Evolutionary conservation across 176 grass and related monocot genomes (phyloP).

Genomic region (Otatea glauca): DNA sequence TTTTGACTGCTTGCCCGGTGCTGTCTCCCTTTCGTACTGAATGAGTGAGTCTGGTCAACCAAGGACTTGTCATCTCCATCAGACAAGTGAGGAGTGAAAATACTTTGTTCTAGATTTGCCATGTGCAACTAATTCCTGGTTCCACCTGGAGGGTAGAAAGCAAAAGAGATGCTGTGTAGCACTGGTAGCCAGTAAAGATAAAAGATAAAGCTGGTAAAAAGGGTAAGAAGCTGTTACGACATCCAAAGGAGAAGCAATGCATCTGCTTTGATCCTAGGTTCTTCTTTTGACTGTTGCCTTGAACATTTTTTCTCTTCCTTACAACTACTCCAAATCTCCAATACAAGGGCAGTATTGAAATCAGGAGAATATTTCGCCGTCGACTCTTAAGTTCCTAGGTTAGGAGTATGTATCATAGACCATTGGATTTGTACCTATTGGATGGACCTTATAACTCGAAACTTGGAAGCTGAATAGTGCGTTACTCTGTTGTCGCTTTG

Average conservation of each 20-base stretch:
- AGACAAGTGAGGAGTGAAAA: not conserved
- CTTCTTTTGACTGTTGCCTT: slow-evolving; percentile 46
- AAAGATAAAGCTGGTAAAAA: slow-evolving; percentile 52
- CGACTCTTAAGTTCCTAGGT: not conserved
- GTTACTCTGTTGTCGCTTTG: no score
- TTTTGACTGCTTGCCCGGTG: slow-evolving; percentile 19
- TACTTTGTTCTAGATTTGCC: not conserved
- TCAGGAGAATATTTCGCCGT: not conserved
- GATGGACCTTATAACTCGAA: no score
- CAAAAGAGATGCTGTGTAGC: not conserved
- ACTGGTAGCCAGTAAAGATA: not conserved
- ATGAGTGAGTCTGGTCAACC: not conserved
- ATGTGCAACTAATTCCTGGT: not conserved
- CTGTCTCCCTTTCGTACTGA: not conserved
- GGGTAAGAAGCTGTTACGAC: not conserved
- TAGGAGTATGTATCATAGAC: not conserved
- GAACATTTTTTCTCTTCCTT: not conserved
- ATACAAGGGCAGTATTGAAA: not conserved
- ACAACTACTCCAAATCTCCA: not conserved
- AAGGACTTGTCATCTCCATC: not conserved
- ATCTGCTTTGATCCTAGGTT: not conserved
- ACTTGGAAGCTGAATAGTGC: no score
- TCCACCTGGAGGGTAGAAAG: not conserved
- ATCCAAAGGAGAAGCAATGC: not conserved
- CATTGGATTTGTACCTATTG: no score